phyloP scores from a whole-genome alignment of 306 rosid species.

The Begonia loranthoides region DNA sequence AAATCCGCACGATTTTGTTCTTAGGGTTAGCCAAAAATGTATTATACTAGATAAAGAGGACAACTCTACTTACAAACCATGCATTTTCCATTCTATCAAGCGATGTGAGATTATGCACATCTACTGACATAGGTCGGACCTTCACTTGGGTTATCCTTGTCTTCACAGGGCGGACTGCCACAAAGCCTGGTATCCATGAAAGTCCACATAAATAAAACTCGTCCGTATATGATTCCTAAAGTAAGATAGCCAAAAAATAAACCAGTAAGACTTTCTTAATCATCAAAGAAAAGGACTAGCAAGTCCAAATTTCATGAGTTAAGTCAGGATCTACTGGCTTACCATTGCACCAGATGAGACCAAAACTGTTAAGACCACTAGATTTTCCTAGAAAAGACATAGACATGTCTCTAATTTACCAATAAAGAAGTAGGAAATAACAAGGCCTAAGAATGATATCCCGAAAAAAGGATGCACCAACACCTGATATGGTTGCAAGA shows the following conservation, averaged over 20 bases:
- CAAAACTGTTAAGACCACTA: slow-evolving; percentile 94
- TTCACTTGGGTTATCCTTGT: too few species aligned
- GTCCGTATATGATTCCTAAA: slow-evolving; percentile 71
- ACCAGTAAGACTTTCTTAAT: slow-evolving; percentile 5
- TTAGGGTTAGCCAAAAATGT: too few species aligned
- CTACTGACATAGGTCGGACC: too few species aligned
- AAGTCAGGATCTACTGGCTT: slow-evolving; percentile 18
- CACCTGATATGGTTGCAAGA: slow-evolving; percentile 84
- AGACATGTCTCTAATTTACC: slow-evolving; percentile 9
- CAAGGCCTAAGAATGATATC: too few species aligned
- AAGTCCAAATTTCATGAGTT: slow-evolving; percentile 3
- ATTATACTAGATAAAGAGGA: too few species aligned
- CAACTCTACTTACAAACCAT: too few species aligned
- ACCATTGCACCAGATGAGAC: slow-evolving; percentile 99
- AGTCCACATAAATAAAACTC: slow-evolving; percentile 65
- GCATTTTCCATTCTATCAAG: too few species aligned
- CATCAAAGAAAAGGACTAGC: neutral
- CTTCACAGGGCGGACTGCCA: slow-evolving; percentile 41
- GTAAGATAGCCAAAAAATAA: slow-evolving; percentile 5
- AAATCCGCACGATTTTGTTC: too few species aligned
- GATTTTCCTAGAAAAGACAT: slow-evolving; percentile 62
- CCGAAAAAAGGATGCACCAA: slow-evolving; percentile 38
- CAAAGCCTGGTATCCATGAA: slow-evolving; percentile 70
- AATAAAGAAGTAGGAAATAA: slow-evolving; percentile 16
- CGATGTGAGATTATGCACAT: too few species aligned